Evolutionary conservation across 768 basidiomycete genomes (phyloP).

Genomic region (Boletus insuetus): DNA sequence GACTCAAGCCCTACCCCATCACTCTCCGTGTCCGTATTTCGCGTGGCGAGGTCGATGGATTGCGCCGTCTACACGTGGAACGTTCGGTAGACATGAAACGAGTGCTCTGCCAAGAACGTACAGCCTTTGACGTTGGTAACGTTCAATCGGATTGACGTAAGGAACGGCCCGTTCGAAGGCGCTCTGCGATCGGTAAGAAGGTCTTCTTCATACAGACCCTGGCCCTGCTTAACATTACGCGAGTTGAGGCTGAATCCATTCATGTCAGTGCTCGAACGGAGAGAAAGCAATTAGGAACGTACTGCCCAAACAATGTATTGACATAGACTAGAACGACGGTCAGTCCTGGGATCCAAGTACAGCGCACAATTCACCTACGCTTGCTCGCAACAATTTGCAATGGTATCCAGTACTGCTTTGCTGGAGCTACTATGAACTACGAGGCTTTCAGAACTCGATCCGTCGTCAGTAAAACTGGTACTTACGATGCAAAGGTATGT

Average conservation of each 20-base stretch:
- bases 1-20: constrained; percentile 10
- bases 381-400: too few relatives aligned
- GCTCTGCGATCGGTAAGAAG: constrained; percentile 7
- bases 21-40: constrained; percentile 1
- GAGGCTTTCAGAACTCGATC: background rate
- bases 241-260: constrained; percentile 23
- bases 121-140: constrained; percentile 10
- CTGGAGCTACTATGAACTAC: too few relatives aligned
- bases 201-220: constrained; percentile 27
- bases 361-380: too few relatives aligned
- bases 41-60: constrained; percentile 13
- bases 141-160: constrained; percentile 11
- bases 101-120: constrained; percentile 6
- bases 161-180: background rate
- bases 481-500: background rate
- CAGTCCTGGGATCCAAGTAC: too few relatives aligned
- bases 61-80: constrained; percentile 12
- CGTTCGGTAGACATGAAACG: background rate
- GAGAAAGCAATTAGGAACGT: background rate
- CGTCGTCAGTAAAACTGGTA: too few relatives aligned
- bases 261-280: background rate
- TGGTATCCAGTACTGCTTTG: too few relatives aligned
- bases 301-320: constrained; percentile 29
- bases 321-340: constrained; percentile 22
- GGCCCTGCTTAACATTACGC: constrained; percentile 16